These are phyloP conservation scores for Sporothrix variecibatus DNA, from an alignment of 2,329 filamentous ascomycete species.

Conservation along the genomic window DNA sequence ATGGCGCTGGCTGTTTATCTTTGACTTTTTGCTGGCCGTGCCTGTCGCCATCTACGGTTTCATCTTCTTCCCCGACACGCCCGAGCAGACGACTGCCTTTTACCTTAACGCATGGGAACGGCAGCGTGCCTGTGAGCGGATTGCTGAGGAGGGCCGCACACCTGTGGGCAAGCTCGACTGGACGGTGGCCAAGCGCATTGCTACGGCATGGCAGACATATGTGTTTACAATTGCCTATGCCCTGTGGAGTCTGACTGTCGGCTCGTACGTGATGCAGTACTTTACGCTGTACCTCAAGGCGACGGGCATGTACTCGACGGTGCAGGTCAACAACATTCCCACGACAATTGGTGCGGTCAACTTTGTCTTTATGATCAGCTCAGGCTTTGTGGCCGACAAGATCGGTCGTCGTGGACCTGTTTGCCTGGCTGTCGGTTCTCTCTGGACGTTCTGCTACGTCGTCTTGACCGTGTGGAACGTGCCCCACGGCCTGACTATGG, in stretches of 20 bases:
- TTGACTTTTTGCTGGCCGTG: constrained; percentile 39
- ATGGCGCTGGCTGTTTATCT: constrained; percentile 28
- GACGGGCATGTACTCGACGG: constrained; percentile 40
- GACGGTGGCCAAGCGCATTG: constrained; percentile 43
- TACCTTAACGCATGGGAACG: constrained; percentile 58
- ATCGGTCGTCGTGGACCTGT: constrained; percentile 42
- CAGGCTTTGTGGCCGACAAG: constrained; percentile 38
- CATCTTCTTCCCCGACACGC: constrained; percentile 44
- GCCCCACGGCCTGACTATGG: constrained; percentile 42
- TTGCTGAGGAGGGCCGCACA: constrained; percentile 56
- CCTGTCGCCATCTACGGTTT: constrained; percentile 43
- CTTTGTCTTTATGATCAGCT: constrained; percentile 43
- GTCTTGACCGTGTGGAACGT: constrained; percentile 44
- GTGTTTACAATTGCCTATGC: constrained; percentile 45
- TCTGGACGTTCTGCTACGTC: constrained; percentile 42
- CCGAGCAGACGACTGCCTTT: constrained; percentile 36
- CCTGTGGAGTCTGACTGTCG: constrained; percentile 44
- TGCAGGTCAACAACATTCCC: constrained; percentile 49
- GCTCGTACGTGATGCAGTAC: constrained; percentile 45
- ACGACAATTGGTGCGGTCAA: constrained; percentile 48
- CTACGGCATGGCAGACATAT: constrained; percentile 48
- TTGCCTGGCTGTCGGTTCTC: constrained; percentile 40
- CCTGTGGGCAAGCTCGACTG: constrained; percentile 43
- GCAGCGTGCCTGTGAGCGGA: constrained; percentile 65
- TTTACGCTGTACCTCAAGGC: constrained; percentile 46